Base-by-base conservation (phyloP, 192 early-diverging fungal species). In the Linnemannia exigua region DNA sequence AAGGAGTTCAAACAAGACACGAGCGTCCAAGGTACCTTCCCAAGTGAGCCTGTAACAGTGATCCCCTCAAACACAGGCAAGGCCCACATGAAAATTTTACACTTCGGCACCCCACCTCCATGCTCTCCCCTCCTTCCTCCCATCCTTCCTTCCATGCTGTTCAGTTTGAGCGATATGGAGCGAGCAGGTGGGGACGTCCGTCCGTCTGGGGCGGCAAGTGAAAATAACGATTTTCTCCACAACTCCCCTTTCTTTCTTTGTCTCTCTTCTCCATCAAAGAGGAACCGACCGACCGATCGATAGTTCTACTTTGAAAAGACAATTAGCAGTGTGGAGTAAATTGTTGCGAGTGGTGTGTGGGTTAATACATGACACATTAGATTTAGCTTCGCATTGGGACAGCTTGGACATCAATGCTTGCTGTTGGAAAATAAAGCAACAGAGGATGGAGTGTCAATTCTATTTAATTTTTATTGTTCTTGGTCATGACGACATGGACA, bases 211-310 rank as follows among this genome's bases (percentile, higher is more conserved):
- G 58, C 58, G 58, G 58, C 58, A 16, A 63, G 28, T 63, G 58
- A 63, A 63, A 63, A 63, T 63, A 33, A 63, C 31, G 25, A 63
- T 63, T 63, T 63, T 63, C 58, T 63, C 58, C 58, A 63, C 58
- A 63, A 15, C 52, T 14, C 28, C 12, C 41, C 58, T 50, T 25
- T 14, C 28, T 63, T 31, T 63, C 58, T 63, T 25, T 25, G 15
- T 9, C 25, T 28, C 51, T 20, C 51, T 20, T 25, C 28, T 14
- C 8, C 28, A 63, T 15, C 9, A 44, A 44, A 3, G 9, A 9
- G 58, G 52, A 54, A n/a, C 52, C 52, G n/a, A 25, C 58, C 28
- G 28, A 31, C 28, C 58, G 58, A 63, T 17, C 0, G 48, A 19
- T 1, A 50, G 15, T 63, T 63, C 58, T 63, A 63, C 58, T 63